Percentiles rank a stretch among this genome's conserved stretches.
Evolutionary conservation across 192 early-diverging fungal genomes (phyloP).

Genomic region (Dissophora ornata): DNA sequence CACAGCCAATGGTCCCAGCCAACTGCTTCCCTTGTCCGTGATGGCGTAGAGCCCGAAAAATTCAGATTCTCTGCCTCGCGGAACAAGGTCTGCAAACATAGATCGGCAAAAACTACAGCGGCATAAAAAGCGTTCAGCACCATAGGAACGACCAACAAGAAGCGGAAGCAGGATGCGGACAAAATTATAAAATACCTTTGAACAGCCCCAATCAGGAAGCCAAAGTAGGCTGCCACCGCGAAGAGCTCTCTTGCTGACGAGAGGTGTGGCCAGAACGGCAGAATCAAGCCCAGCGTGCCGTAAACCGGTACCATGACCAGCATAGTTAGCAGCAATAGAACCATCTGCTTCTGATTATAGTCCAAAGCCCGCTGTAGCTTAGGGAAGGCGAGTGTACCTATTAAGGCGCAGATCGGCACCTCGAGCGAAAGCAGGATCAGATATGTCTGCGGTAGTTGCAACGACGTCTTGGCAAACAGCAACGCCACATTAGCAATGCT

Average conservation of each 20-base stretch:
- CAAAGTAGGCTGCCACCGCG: slow-evolving; percentile 53
- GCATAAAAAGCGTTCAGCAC: neutral
- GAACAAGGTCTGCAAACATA: slow-evolving; percentile 68
- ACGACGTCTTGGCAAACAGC: slow-evolving; percentile 67
- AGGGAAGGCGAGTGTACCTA: slow-evolving; percentile 65
- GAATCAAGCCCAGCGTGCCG: slow-evolving; percentile 51
- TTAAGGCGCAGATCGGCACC: slow-evolving; percentile 61
- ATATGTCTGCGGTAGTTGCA: slow-evolving; percentile 57
- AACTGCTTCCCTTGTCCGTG: slow-evolving; percentile 73
- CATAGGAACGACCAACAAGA: neutral
- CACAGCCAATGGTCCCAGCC: slow-evolving; percentile 74
- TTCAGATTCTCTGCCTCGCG: slow-evolving; percentile 69
- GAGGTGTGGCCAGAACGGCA: slow-evolving; percentile 44
- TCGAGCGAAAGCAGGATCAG: slow-evolving; percentile 65
- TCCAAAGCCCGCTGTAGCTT: slow-evolving; percentile 51
- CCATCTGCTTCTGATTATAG: slow-evolving; percentile 49
- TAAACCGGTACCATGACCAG: slow-evolving; percentile 56
- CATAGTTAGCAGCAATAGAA: slow-evolving; percentile 55
- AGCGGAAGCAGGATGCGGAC: neutral
- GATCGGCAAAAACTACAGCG: slow-evolving; percentile 58
- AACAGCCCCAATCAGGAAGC: slow-evolving; percentile 53
- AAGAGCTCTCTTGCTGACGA: slow-evolving; percentile 46
- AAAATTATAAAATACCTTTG: slow-evolving; percentile 45
- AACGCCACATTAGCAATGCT: slow-evolving; percentile 66
- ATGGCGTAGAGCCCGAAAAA: slow-evolving; percentile 75